Evolutionary conservation across 2,329 filamentous ascomycete species (phyloP).

Genomic region (Colletotrichum godetiae): DNA sequence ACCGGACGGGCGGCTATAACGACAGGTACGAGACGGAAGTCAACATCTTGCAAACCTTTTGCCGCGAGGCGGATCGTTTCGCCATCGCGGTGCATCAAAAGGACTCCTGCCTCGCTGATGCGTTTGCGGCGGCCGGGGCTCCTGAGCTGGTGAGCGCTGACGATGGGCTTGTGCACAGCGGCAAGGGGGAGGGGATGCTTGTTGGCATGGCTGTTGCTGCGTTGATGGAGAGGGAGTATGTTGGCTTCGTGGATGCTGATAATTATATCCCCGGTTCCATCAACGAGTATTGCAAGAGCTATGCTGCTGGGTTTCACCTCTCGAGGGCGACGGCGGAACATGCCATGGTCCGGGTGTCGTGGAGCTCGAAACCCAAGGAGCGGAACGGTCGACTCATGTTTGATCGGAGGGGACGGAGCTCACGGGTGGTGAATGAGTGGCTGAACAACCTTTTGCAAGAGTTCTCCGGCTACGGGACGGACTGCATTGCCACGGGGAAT

Average conservation of each 20-base stretch:
- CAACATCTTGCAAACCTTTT: background rate
- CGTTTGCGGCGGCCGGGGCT: background rate
- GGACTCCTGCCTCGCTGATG: background rate
- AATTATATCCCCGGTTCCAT: conserved; percentile 21
- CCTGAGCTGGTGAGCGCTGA: background rate
- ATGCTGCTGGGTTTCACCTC: background rate
- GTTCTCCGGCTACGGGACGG: conserved; percentile 5
- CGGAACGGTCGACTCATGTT: conserved; percentile 2
- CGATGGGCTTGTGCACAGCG: background rate
- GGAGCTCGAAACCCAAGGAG: conserved; percentile 16
- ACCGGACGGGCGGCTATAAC: background rate
- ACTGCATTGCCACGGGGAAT: conserved; percentile 11
- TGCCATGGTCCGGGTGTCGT: conserved; percentile 19
- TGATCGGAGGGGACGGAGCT: conserved; percentile 6
- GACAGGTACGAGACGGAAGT: conserved; percentile 11
- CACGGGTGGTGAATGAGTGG: conserved; percentile 3
- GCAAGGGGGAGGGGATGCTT: conserved; percentile 21
- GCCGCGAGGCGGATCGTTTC: background rate
- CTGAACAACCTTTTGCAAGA: conserved; percentile 9
- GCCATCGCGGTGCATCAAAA: conserved; percentile 27
- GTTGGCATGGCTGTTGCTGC: conserved; percentile 15
- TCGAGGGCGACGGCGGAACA: background rate
- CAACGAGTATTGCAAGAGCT: conserved; percentile 21
- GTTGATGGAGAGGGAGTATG: conserved; percentile 3
- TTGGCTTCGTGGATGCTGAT: conserved; percentile 23